Base-by-base conservation (phyloP, 1,284 basidiomycete genomes). In the Sanghuangporus weigelae region DNA sequence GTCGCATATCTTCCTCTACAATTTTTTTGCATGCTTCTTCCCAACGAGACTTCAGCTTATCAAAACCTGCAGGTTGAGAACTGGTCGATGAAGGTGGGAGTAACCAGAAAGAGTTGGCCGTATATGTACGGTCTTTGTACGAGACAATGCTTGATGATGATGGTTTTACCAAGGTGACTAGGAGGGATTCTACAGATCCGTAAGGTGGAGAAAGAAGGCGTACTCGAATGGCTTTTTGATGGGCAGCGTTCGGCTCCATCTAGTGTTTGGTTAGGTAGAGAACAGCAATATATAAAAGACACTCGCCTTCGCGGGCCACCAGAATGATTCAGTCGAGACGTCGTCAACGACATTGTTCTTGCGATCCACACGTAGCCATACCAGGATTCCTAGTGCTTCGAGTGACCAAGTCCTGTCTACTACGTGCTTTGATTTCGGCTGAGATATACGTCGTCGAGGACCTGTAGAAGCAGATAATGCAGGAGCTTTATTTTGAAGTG, bases 261-360 rank as follows among this genome's bases (percentile, higher is more conserved):
- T 63, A 19, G 19, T 39, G 11, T 7, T 5, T 7, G 4, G n/a
- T 54, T 23, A 54, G 53, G 16, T 38, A 16, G 16, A 54, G 38
- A n/a, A 23, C 6, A 14, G 14, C 53, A 7, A 8, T n/a, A 36
- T 1, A 38, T 8, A 38, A 16, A 36, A 54, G 11, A 19, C 36
- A 35, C 72, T 48, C 59, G 77, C 77, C 71, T 73, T 71, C 4
- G 72, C 76, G 16, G 77, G 77, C 77, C 77, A 78, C 77, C 77
- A 78, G 31, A 73, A 68, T 6, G 69, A 66, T 35, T 72, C 72
- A 31, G 35, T 53, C 19, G 49, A 51, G 11, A 50, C 64, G 36
- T 69, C 68, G 1, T 58, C 60, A 39, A 46, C 35, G 12, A 55
- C 21, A 21, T 26, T 23, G 49, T 44, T 66, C 63, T 16, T 57